These are phyloP conservation scores for Hygrophila difformis DNA, from an alignment of 257 asterid species.

Conservation along the genomic window DNA sequence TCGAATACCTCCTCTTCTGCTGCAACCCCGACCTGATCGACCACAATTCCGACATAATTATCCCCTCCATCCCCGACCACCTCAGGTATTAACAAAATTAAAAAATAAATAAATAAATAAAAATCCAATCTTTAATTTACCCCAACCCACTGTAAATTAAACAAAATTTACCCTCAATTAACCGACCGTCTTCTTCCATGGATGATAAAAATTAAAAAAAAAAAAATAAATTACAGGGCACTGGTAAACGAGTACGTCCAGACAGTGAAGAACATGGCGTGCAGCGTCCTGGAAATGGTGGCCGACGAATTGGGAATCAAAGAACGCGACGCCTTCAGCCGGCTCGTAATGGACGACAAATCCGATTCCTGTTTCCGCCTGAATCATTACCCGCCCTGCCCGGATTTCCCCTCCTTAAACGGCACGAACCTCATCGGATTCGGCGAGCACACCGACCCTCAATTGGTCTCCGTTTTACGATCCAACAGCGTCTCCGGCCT, in stretches of 20 bases:
- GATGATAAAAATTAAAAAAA: too few relatives aligned
- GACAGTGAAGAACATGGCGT: conserved; percentile 23
- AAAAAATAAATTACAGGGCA: too few relatives aligned
- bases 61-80: conserved; percentile 21
- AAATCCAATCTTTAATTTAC: too few relatives aligned
- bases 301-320: conserved; percentile 26
- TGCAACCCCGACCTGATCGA: conserved; percentile 22
- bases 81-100: conserved; percentile 27
- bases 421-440: conserved; percentile 39
- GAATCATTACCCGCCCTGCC: conserved; percentile 49
- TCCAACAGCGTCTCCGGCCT: conserved; percentile 41
- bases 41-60: neutral
- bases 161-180: too few relatives aligned
- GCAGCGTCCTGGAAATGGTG: conserved; percentile 37
- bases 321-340: conserved; percentile 26
- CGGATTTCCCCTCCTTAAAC: conserved; percentile 26
- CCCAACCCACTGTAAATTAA: too few relatives aligned
- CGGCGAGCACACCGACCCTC: conserved; percentile 62
- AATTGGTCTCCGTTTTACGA: conserved; percentile 35
- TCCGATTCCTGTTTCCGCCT: conserved; percentile 42
- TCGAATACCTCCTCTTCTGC: conserved; percentile 41
- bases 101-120: too few relatives aligned
- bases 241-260: conserved; percentile 32
- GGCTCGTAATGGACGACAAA: conserved; percentile 22
- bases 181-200: too few relatives aligned